Evolutionary conservation across 2,329 filamentous ascomycete genomes (phyloP).

Genomic region (Apiospora malaysiana): DNA sequence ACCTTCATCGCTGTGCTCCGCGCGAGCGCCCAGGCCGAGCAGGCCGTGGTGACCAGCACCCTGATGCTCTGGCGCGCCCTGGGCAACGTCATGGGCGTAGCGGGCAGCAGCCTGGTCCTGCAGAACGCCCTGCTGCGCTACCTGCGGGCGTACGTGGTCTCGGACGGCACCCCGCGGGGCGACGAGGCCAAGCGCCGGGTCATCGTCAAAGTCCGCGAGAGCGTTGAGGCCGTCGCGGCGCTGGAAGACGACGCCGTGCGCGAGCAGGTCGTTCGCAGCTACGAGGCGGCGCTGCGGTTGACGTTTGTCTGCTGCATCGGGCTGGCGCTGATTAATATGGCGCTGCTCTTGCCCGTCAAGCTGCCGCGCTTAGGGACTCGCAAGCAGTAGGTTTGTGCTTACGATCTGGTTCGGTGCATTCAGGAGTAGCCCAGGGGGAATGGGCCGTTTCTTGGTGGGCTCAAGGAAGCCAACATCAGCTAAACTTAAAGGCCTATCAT

Average conservation of each 20-base stretch:
- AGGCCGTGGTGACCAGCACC: constrained; percentile 73
- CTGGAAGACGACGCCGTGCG: constrained; percentile 48
- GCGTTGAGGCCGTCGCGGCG: constrained; percentile 58
- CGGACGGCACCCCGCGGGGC: constrained; percentile 15
- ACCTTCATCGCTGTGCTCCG: constrained; percentile 69
- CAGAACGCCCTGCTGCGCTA: constrained; percentile 72
- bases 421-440: background rate
- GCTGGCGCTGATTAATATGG: constrained; percentile 54
- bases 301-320: constrained; percentile 51
- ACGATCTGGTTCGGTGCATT: too few relatives aligned
- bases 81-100: constrained; percentile 76
- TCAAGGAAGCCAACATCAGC: background rate
- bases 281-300: constrained; percentile 56
- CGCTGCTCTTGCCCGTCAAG: constrained; percentile 57
- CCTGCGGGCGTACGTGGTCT: constrained; percentile 61
- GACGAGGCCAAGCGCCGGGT: constrained; percentile 61
- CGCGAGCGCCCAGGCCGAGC: constrained; percentile 63
- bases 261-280: constrained; percentile 61
- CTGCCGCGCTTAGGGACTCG: constrained; percentile 57
- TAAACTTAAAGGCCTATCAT: background rate
- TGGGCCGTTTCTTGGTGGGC: background rate
- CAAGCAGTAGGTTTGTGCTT: constrained; percentile 36
- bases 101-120: constrained; percentile 72
- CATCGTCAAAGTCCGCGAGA: constrained; percentile 57
- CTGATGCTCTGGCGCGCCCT: constrained; percentile 74